phyloP scores from a whole-genome alignment of 2,329 filamentous ascomycete species.

The Aspergillus viridinutans region DNA sequence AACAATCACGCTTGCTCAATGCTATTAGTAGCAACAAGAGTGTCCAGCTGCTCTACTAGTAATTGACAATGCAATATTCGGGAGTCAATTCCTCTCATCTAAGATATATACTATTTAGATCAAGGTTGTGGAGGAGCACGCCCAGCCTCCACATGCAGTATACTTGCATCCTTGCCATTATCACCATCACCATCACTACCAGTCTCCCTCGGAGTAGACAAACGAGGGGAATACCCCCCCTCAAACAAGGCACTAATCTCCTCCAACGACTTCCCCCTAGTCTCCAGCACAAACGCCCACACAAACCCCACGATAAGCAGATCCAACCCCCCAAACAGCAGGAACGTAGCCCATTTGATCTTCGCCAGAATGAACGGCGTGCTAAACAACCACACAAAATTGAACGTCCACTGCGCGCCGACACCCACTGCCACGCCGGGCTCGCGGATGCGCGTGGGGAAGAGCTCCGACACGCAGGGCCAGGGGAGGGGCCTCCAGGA shows the following conservation, averaged over 20 bases:
- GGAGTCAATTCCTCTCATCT: too few species aligned
- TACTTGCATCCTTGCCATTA: background rate
- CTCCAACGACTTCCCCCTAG: slow-evolving; percentile 50
- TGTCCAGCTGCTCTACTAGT: background rate
- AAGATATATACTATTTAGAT: too few species aligned
- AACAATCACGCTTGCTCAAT: background rate
- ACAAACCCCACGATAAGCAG: slow-evolving; percentile 48
- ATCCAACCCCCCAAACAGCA: slow-evolving; percentile 43
- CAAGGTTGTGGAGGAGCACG: background rate
- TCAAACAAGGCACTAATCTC: slow-evolving; percentile 57
- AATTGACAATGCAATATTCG: background rate
- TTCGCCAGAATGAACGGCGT: slow-evolving; percentile 43
- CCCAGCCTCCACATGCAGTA: background rate
- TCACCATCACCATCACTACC: slow-evolving; percentile 7
- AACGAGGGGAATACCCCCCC: background rate
- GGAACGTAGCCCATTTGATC: slow-evolving; percentile 46
- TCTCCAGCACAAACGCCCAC: slow-evolving; percentile 51
- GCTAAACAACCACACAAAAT: slow-evolving; percentile 40
- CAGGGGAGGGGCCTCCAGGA: slow-evolving; percentile 40
- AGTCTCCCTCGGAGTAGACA: background rate
- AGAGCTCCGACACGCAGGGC: slow-evolving; percentile 38
- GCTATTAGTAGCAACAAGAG: background rate
- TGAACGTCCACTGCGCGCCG: slow-evolving; percentile 39
- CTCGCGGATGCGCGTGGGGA: slow-evolving; percentile 37
- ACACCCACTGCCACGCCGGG: slow-evolving; percentile 38